Conservation (phyloP, 306 rosid genomes). For the Abrus pulchellus region DNA sequence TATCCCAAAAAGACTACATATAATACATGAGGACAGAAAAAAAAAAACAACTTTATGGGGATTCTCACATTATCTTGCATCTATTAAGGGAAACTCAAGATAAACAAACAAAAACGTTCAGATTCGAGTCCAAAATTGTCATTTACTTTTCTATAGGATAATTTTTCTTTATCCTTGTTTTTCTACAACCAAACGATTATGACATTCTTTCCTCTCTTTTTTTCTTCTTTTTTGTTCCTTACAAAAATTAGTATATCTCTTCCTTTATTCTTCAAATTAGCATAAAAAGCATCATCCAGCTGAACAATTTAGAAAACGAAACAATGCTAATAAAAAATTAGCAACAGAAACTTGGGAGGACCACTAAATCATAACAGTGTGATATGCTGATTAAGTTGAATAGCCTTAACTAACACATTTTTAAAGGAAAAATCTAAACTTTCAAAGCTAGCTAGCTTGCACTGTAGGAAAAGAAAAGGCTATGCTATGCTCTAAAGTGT, state of each 20-base stretch:
- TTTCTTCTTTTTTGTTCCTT: neutral
- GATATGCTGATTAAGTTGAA: slow-evolving; percentile 72
- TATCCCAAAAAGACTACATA: slow-evolving; percentile 46
- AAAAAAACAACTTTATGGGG: slow-evolving; percentile 58
- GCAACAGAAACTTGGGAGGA: slow-evolving; percentile 54
- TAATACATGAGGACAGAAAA: neutral
- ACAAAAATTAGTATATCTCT: slow-evolving; percentile 21
- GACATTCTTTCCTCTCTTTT: neutral
- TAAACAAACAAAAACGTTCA: slow-evolving; percentile 40
- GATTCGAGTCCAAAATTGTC: slow-evolving; percentile 43
- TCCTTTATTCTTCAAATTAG: slow-evolving; percentile 49
- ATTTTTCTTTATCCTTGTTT: slow-evolving; percentile 23
- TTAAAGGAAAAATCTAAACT: slow-evolving; percentile 31
- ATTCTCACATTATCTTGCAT: slow-evolving; percentile 55
- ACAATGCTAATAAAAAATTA: slow-evolving; percentile 25
- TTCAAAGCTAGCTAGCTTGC: slow-evolving; percentile 57
- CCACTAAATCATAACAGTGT: slow-evolving; percentile 84
- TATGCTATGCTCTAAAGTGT: slow-evolving; percentile 64
- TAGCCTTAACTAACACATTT: slow-evolving; percentile 58
- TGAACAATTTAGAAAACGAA: slow-evolving; percentile 38
- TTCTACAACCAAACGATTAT: neutral
- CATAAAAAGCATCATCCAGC: slow-evolving; percentile 41
- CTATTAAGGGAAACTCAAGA: slow-evolving; percentile 31
- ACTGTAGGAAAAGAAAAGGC: slow-evolving; percentile 78
- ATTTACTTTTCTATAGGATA: slow-evolving; percentile 23